Conservation (phyloP, 139 green algal genomes). For the Coccomyxa sp. region DNA sequence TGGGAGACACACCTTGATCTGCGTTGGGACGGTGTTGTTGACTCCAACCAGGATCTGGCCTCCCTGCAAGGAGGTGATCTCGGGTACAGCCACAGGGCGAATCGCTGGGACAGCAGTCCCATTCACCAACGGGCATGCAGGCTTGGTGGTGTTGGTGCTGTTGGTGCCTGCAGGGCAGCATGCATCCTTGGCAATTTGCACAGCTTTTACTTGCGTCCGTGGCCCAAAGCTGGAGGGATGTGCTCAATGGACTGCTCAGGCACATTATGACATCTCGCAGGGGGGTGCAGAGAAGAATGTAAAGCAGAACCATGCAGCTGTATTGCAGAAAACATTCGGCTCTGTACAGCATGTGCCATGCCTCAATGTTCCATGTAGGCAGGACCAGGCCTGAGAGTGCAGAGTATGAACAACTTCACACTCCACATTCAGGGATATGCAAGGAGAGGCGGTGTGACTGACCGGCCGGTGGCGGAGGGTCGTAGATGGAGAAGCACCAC, state of each 20-base stretch:
- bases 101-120: not conserved
- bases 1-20: not conserved
- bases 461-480: not conserved
- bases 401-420: no score
- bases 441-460: no score
- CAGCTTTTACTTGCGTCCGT: not conserved
- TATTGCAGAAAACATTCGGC: no score
- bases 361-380: no score
- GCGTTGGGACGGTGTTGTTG: not conserved
- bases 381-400: no score
- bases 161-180: not conserved
- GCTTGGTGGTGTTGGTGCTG: not conserved
- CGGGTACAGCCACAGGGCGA: not conserved
- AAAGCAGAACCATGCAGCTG: no score
- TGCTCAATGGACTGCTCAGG: no score
- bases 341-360: no score
- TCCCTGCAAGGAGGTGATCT: not conserved
- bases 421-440: no score
- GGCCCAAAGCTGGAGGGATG: no score
- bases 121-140: not conserved
- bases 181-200: not conserved
- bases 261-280: no score
- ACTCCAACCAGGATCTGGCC: conserved; percentile 1
- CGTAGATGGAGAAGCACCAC: not conserved
- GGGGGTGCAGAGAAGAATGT: no score